Percentiles rank a stretch among this genome's conserved stretches.
Conservation (phyloP, 108 stramenopile species). For the Nitzschia sp. region DNA sequence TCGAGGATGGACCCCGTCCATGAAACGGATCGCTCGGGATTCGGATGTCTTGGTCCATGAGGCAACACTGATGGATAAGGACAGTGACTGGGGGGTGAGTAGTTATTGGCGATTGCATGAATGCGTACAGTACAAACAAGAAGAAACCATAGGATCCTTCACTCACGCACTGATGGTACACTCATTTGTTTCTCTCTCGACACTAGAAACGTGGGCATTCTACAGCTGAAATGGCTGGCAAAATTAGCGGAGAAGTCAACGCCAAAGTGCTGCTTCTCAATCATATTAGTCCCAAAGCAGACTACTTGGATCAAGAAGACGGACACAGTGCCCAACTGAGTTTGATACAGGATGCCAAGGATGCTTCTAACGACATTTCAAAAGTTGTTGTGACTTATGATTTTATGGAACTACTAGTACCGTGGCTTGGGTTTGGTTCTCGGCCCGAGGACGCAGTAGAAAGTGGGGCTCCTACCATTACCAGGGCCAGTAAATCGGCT, state of each 20-base stretch:
- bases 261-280: conserved; percentile 71
- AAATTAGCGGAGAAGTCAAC: conserved; percentile 42
- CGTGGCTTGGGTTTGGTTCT: conserved; percentile 65
- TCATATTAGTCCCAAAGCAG: conserved; percentile 60
- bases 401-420: conserved; percentile 75
- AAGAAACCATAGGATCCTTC: too few relatives aligned
- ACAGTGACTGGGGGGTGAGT: conserved; percentile 30
- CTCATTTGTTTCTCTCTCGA: neutral
- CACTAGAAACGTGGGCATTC: conserved; percentile 62
- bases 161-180: neutral
- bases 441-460: too few relatives aligned
- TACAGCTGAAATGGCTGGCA: conserved; percentile 75
- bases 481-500: too few relatives aligned
- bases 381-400: conserved; percentile 64
- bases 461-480: too few relatives aligned
- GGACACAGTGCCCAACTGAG: conserved; percentile 12
- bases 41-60: conserved; percentile 91
- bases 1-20: conserved; percentile 53
- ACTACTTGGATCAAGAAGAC: conserved; percentile 1
- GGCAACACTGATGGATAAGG: conserved; percentile 69
- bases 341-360: conserved; percentile 48
- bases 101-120: too few relatives aligned
- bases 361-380: conserved; percentile 33
- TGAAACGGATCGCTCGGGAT: conserved; percentile 53
- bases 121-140: too few relatives aligned